Evolutionary conservation across 805 yeast species (phyloP).

Genomic region (Myxozyma neotropica): DNA sequence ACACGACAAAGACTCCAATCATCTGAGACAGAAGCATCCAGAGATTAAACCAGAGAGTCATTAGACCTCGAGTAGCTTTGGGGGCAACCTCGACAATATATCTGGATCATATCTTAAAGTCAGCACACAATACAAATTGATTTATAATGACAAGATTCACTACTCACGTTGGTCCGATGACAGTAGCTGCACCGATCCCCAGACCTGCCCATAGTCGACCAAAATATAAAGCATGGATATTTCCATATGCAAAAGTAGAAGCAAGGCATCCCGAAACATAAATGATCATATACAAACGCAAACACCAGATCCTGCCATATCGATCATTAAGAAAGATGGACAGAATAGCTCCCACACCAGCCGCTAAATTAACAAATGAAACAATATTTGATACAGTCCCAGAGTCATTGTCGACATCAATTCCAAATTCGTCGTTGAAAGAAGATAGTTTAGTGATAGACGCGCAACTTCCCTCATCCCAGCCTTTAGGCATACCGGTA

Average conservation of each 20-base stretch:
- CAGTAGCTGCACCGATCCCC: slow-evolving; percentile 20
- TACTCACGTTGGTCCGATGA: slow-evolving; percentile 20
- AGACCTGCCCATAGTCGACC: slow-evolving; percentile 22
- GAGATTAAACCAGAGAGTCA: slow-evolving; percentile 21
- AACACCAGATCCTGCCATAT: slow-evolving; percentile 10
- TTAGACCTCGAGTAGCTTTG: slow-evolving; percentile 15
- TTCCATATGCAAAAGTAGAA: slow-evolving; percentile 14
- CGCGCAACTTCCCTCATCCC: slow-evolving; percentile 23
- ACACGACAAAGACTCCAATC: slow-evolving; percentile 20
- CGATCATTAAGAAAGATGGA: slow-evolving; percentile 17
- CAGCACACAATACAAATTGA: not conserved
- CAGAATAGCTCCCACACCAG: slow-evolving; percentile 18
- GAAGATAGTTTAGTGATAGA: slow-evolving; percentile 12
- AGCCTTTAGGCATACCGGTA: slow-evolving; percentile 19
- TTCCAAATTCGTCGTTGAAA: slow-evolving; percentile 3
- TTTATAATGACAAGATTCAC: no score
- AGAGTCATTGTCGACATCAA: not conserved
- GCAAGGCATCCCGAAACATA: slow-evolving; percentile 17
- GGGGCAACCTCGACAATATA: slow-evolving; percentile 26
- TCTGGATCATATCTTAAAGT: not conserved
- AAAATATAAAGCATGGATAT: slow-evolving; percentile 11
- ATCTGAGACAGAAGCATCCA: slow-evolving; percentile 20
- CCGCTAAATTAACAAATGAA: slow-evolving; percentile 20
- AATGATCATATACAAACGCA: slow-evolving; percentile 12
- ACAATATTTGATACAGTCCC: slow-evolving; percentile 12